Evolutionary conservation across 352 stramenopile species (phyloP).

Genomic region (Plasmopara halstedii): DNA sequence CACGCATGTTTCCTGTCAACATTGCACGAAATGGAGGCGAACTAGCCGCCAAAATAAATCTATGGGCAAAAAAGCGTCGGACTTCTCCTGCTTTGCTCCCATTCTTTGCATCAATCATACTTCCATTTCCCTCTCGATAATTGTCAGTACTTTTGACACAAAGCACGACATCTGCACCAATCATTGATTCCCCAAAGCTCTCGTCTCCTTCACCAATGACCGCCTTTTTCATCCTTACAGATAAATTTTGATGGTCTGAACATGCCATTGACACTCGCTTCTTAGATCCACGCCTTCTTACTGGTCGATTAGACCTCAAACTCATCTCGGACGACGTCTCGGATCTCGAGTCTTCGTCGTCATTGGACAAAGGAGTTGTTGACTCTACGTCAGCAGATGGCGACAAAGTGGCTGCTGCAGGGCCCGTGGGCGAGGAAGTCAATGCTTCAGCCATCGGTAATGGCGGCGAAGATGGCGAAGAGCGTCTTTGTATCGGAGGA

Average conservation of each 20-base stretch:
- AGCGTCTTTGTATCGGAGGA: conserved; percentile 7
- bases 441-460: conserved; percentile 14
- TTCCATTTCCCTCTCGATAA: conserved; percentile 3
- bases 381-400: conserved; percentile 39
- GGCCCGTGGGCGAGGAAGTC: conserved; percentile 4
- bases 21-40: conserved; percentile 79
- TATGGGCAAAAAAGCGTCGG: conserved; percentile 53
- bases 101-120: conserved; percentile 1
- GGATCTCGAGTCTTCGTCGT: conserved; percentile 74
- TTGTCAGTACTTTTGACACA: conserved; percentile 29
- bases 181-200: conserved; percentile 48
- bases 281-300: conserved; percentile 10
- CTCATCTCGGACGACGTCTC: conserved; percentile 65
- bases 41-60: conserved; percentile 79
- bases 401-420: conserved; percentile 21
- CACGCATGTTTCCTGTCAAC: conserved; percentile 74
- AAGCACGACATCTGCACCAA: conserved; percentile 67
- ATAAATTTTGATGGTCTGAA: conserved; percentile 61
- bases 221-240: conserved; percentile 44
- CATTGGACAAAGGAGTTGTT: conserved; percentile 38
- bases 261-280: conserved; percentile 40
- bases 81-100: conserved; percentile 2
- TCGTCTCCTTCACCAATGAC: conserved; percentile 19
- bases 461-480: conserved; percentile 21
- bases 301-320: conserved; percentile 21